These are phyloP conservation scores for Paxillus ammoniavirescens DNA, from an alignment of 768 basidiomycete genomes.

Conservation along the genomic window DNA sequence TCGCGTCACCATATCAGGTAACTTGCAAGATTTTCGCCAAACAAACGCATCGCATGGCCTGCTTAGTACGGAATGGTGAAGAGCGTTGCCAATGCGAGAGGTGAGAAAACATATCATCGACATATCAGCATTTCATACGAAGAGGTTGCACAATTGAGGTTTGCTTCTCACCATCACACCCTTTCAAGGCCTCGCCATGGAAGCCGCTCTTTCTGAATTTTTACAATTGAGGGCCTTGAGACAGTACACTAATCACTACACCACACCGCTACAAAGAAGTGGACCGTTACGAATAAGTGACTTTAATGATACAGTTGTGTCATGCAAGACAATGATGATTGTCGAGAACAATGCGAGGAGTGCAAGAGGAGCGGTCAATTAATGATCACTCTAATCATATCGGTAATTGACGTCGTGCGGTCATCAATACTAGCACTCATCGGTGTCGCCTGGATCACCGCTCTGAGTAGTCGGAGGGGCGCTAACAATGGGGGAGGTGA, in stretches of 20 bases:
- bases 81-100: too few relatives aligned
- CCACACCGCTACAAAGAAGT: background rate
- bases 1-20: conserved; percentile 12
- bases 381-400: conserved; percentile 7
- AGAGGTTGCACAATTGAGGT: too few relatives aligned
- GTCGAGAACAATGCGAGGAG: background rate
- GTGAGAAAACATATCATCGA: too few relatives aligned
- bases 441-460: background rate
- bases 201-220: background rate
- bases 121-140: too few relatives aligned
- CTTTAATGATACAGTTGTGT: conserved; percentile 13
- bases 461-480: conserved; percentile 1
- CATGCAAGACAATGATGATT: background rate
- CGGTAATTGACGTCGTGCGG: background rate
- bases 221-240: background rate
- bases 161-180: too few relatives aligned
- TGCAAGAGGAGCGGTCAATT: conserved; percentile 5
- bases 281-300: background rate
- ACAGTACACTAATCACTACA: background rate
- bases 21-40: conserved; percentile 2
- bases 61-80: too few relatives aligned
- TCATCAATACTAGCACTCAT: conserved; percentile 3
- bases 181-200: too few relatives aligned
- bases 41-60: background rate
- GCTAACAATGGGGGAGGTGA: background rate